phyloP scores from a whole-genome alignment of 192 early-diverging fungal genomes.

The Radiomyces spectabilis region DNA sequence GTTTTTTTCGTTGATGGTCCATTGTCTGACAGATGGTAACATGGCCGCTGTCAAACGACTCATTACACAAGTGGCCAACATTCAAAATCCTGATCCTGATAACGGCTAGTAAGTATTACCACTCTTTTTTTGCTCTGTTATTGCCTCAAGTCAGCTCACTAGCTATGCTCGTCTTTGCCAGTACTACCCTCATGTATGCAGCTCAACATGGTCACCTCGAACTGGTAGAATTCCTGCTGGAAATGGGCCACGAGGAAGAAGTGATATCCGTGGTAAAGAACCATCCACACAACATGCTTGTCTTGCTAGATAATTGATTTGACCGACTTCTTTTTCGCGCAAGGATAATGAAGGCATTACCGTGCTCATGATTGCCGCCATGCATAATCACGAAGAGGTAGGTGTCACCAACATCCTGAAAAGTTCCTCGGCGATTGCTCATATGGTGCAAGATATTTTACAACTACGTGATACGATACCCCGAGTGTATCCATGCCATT shows the following conservation, averaged over 20 bases:
- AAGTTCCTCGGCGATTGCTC: neutral
- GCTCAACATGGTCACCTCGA: slow-evolving; percentile 24
- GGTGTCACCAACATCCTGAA: neutral
- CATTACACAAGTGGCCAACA: slow-evolving; percentile 19
- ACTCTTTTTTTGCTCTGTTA: neutral
- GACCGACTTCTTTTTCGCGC: neutral
- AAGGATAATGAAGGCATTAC: slow-evolving; percentile 28
- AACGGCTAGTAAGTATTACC: slow-evolving; percentile 23
- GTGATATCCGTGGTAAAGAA: slow-evolving; percentile 26
- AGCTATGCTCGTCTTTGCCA: neutral
- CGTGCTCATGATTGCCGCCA: slow-evolving; percentile 28
- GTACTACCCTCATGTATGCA: slow-evolving; percentile 29
- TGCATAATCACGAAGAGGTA: slow-evolving; percentile 31
- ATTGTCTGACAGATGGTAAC: slow-evolving; percentile 21
- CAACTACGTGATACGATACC: slow-evolving; percentile 23
- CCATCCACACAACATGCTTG: no score
- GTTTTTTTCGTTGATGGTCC: neutral
- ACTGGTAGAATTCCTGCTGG: slow-evolving; percentile 20
- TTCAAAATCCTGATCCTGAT: slow-evolving; percentile 30
- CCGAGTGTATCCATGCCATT: slow-evolving; percentile 28
- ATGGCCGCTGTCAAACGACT: slow-evolving; percentile 26
- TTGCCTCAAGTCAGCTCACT: neutral
- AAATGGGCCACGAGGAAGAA: slow-evolving; percentile 29
- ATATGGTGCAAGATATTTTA: slow-evolving; percentile 30
- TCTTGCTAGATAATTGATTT: neutral